These are phyloP conservation scores for Picea abies DNA, from an alignment of 83 land plant genomes.

Conservation along the genomic window DNA sequence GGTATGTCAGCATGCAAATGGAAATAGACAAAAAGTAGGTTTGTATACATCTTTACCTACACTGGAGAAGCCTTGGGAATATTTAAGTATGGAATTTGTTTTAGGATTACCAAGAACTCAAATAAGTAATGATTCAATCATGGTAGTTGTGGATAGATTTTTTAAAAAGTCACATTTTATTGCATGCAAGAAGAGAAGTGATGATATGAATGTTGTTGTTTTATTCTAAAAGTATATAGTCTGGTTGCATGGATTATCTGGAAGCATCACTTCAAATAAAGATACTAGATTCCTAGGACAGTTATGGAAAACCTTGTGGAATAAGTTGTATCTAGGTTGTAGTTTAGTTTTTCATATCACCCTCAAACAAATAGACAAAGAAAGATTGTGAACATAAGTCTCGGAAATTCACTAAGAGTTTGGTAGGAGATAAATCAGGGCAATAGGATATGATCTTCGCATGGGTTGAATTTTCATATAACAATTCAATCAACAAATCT, in stretches of 20 bases:
- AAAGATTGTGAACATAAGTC: background rate
- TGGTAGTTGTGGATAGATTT: background rate
- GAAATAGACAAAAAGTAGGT: background rate
- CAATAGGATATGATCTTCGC: background rate
- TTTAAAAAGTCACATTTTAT: background rate
- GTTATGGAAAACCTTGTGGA: background rate
- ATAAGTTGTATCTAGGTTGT: background rate
- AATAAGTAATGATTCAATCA: background rate
- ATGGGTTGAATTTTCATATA: background rate
- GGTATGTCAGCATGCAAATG: background rate
- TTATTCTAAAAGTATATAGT: background rate
- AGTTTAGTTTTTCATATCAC: background rate
- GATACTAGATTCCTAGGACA: background rate
- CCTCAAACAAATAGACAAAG: background rate
- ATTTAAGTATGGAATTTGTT: background rate
- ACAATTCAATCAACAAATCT: background rate
- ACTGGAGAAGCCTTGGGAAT: background rate
- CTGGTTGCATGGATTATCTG: background rate
- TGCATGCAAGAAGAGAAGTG: background rate
- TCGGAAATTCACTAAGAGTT: background rate
- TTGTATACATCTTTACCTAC: background rate
- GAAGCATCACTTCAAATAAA: background rate
- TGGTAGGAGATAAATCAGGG: background rate
- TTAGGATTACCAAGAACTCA: background rate
- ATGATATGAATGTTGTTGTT: background rate